phyloP scores from a whole-genome alignment of 805 yeast genomes.

The Wickerhamiella alocasiicola region DNA sequence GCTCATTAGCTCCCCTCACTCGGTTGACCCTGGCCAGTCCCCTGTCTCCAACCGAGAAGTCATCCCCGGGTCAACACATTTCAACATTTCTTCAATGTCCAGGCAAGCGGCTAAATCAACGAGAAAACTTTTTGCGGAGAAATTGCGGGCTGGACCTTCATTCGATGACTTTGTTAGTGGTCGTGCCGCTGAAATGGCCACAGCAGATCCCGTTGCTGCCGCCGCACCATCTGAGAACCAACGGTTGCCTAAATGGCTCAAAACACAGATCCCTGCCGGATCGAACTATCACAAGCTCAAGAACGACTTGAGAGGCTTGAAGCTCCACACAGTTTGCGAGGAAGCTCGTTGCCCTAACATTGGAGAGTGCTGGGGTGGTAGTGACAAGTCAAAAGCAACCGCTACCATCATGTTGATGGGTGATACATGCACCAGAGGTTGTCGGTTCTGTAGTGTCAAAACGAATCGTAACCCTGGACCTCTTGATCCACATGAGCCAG shows the following conservation, averaged over 20 bases:
- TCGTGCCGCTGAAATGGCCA: slow-evolving; percentile 46
- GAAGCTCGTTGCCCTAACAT: slow-evolving; percentile 99
- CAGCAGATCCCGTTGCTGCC: slow-evolving; percentile 52
- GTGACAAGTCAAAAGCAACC: slow-evolving; percentile 77
- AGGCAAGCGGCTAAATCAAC: slow-evolving; percentile 10
- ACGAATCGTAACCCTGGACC: slow-evolving; percentile 78
- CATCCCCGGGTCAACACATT: not conserved
- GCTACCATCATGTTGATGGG: slow-evolving; percentile 98
- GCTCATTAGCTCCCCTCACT: too few species aligned
- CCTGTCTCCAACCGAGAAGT: too few species aligned
- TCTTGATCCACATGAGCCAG: slow-evolving; percentile 94
- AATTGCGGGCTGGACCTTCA: slow-evolving; percentile 73
- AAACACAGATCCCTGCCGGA: slow-evolving; percentile 96
- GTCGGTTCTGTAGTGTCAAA: slow-evolving; percentile 94
- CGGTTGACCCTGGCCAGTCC: too few species aligned
- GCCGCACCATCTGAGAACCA: slow-evolving; percentile 29
- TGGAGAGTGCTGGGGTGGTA: slow-evolving; percentile 99
- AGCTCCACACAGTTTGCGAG: slow-evolving; percentile 91
- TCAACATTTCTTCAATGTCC: slow-evolving; percentile 5
- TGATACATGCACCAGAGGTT: slow-evolving; percentile 98
- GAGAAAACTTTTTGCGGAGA: slow-evolving; percentile 43
- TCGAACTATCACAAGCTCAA: slow-evolving; percentile 66
- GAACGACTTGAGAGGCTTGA: slow-evolving; percentile 75
- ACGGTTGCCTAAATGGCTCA: slow-evolving; percentile 84
- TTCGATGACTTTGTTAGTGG: slow-evolving; percentile 86